Evolutionary conservation across 345 rosid species (phyloP).

Genomic region (Gynandropsis gynandra): DNA sequence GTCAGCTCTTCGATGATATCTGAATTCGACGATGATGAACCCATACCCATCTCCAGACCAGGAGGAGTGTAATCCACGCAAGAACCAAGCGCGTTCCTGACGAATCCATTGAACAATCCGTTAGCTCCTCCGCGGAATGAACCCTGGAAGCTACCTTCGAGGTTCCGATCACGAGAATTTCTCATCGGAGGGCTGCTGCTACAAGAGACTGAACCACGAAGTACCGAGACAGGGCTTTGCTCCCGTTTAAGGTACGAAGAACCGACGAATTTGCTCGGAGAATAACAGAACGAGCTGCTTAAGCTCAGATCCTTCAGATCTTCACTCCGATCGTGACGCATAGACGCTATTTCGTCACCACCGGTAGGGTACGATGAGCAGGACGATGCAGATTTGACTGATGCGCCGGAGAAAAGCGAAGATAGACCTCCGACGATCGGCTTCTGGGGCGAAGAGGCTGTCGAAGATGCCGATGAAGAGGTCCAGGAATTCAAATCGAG

Average conservation of each 20-base stretch:
- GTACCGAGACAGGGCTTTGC: conserved; percentile 78
- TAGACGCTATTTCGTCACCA: conserved; percentile 48
- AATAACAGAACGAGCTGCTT: conserved; percentile 58
- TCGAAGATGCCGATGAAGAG: conserved; percentile 45
- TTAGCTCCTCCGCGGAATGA: conserved; percentile 40
- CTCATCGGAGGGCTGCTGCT: conserved; percentile 66
- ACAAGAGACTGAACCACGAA: conserved; percentile 64
- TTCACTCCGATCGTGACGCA: conserved; percentile 46
- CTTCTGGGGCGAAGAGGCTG: conserved; percentile 42
- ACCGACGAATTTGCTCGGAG: conserved; percentile 44
- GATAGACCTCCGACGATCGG: conserved; percentile 70
- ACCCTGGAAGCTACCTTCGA: conserved; percentile 29
- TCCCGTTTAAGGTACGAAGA: conserved; percentile 52
- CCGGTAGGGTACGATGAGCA: conserved; percentile 39
- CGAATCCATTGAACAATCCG: conserved; percentile 68
- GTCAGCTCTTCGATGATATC: conserved; percentile 35
- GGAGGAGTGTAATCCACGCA: conserved; percentile 64
- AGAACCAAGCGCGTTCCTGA: conserved; percentile 68
- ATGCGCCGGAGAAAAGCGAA: conserved; percentile 60
- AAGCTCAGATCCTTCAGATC: conserved; percentile 44
- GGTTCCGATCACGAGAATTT: conserved; percentile 34
- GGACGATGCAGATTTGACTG: conserved; percentile 36
- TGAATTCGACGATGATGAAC: conserved; percentile 32
- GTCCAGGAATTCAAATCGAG: conserved; percentile 65
- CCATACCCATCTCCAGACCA: conserved; percentile 25